Percentiles rank a stretch among this genome's conserved stretches.
Conservation (phyloP, 2,329 filamentous ascomycete species). For the Alternaria alternata region DNA sequence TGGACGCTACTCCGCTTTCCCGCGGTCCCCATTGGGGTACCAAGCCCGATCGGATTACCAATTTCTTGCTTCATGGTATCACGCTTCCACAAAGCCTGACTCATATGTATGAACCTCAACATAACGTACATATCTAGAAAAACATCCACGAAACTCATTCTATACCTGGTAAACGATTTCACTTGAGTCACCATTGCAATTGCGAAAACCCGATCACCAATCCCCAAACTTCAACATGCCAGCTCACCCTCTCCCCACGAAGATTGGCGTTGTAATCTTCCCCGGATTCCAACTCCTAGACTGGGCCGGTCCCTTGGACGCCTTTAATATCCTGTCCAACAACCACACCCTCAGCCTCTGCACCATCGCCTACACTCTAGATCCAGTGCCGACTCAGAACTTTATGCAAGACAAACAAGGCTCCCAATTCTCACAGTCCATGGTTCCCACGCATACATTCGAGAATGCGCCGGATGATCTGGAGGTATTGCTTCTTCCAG, state of each 20-base stretch:
- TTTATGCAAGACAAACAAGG: slow-evolving; percentile 14
- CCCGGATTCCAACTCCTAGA: slow-evolving; percentile 51
- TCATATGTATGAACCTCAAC: not conserved
- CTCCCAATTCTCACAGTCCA: slow-evolving; percentile 46
- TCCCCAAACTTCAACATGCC: slow-evolving; percentile 2
- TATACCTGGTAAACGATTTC: not conserved
- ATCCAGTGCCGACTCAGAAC: slow-evolving; percentile 45
- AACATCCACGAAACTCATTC: not conserved
- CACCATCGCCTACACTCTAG: slow-evolving; percentile 45
- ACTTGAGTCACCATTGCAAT: not conserved
- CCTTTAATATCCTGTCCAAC: slow-evolving; percentile 52
- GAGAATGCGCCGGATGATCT: slow-evolving; percentile 58
- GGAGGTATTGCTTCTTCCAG: slow-evolving; percentile 72
- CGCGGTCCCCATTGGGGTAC: not conserved
- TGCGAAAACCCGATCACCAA: not conserved
- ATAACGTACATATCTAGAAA: too few species aligned
- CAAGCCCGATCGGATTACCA: slow-evolving; percentile 11
- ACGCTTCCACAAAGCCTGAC: not conserved
- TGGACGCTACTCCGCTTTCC: slow-evolving; percentile 11
- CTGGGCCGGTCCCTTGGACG: slow-evolving; percentile 57
- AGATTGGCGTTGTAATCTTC: slow-evolving; percentile 48
- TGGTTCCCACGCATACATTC: slow-evolving; percentile 65
- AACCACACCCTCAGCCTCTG: slow-evolving; percentile 38
- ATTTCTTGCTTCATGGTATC: slow-evolving; percentile 5
- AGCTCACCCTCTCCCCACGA: slow-evolving; percentile 27